Percentiles rank a stretch among this genome's conserved stretches.
phyloP scores from a whole-genome alignment of 192 early-diverging fungal genomes.

The Geosiphon pyriformis region DNA sequence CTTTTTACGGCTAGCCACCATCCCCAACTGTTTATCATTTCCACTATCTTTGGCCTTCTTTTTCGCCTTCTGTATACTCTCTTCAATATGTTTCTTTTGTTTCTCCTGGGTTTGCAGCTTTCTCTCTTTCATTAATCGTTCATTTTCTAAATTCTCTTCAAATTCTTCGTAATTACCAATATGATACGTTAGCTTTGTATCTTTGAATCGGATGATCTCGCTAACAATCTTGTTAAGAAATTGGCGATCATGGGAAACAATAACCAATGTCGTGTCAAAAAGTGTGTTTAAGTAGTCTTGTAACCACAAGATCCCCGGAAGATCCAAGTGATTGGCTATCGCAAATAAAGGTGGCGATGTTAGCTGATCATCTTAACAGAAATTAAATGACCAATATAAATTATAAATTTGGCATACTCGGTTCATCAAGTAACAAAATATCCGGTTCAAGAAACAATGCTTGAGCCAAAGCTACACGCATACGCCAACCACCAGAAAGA shows the following conservation, averaged over 20 bases:
- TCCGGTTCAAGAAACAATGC: constrained; percentile 80
- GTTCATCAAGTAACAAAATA: constrained; percentile 82
- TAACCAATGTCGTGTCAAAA: constrained; percentile 64
- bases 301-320: constrained; percentile 90
- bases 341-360: too few relatives aligned
- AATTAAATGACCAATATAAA: not conserved
- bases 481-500: constrained; percentile 86
- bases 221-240: constrained; percentile 75
- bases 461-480: constrained; percentile 79
- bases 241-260: constrained; percentile 86
- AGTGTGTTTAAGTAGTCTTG: constrained; percentile 62
- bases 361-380: too few relatives aligned
- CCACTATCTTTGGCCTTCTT: constrained; percentile 66
- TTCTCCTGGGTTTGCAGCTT: constrained; percentile 59
- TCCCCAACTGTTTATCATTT: constrained; percentile 76
- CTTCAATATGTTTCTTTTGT: constrained; percentile 65
- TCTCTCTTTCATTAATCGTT: constrained; percentile 61
- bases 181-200: constrained; percentile 69
- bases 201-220: constrained; percentile 72
- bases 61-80: constrained; percentile 73
- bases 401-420: constrained; percentile 49
- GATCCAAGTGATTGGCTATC: constrained; percentile 76
- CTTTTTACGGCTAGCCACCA: constrained; percentile 75
- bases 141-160: constrained; percentile 67
- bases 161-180: constrained; percentile 86